phyloP scores from a whole-genome alignment of 2,329 filamentous ascomycete species.

The Sporothrix variecibatus region DNA sequence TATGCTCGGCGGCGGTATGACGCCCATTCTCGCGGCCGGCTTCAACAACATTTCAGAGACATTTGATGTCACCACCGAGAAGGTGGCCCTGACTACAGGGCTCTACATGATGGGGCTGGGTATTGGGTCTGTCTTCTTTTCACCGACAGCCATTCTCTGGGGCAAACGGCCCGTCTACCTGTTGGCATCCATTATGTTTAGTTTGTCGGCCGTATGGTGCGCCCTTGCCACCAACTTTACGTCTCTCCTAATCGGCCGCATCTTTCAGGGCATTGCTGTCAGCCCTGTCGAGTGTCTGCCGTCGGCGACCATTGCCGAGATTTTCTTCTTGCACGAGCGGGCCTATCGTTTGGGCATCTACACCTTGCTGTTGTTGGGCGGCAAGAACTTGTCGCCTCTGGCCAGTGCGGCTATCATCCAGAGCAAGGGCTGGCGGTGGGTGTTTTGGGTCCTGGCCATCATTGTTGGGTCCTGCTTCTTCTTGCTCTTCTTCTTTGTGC shows the following conservation, averaged over 20 bases:
- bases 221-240: slow-evolving; percentile 78
- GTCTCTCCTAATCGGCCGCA: slow-evolving; percentile 76
- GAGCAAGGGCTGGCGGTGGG: slow-evolving; percentile 80
- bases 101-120: slow-evolving; percentile 94
- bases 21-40: slow-evolving; percentile 83
- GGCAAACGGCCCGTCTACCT: slow-evolving; percentile 93
- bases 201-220: slow-evolving; percentile 78
- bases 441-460: slow-evolving; percentile 85
- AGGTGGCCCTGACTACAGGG: slow-evolving; percentile 84
- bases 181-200: slow-evolving; percentile 73
- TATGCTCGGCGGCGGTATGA: slow-evolving; percentile 91
- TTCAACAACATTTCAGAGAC: slow-evolving; percentile 76
- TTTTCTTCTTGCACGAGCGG: slow-evolving; percentile 92
- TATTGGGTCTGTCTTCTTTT: slow-evolving; percentile 78
- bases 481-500: slow-evolving; percentile 85
- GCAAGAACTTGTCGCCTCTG: slow-evolving; percentile 87
- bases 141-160: slow-evolving; percentile 85
- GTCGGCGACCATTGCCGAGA: slow-evolving; percentile 91
- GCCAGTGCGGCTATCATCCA: slow-evolving; percentile 85
- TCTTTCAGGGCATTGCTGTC: slow-evolving; percentile 85
- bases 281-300: slow-evolving; percentile 91
- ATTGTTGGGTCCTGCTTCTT: slow-evolving; percentile 70
- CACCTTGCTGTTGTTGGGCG: slow-evolving; percentile 81
- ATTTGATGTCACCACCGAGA: slow-evolving; percentile 65
- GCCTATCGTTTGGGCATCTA: slow-evolving; percentile 94